phyloP scores from a whole-genome alignment of 345 rosid species.

The Eucalyptus melliodora region DNA sequence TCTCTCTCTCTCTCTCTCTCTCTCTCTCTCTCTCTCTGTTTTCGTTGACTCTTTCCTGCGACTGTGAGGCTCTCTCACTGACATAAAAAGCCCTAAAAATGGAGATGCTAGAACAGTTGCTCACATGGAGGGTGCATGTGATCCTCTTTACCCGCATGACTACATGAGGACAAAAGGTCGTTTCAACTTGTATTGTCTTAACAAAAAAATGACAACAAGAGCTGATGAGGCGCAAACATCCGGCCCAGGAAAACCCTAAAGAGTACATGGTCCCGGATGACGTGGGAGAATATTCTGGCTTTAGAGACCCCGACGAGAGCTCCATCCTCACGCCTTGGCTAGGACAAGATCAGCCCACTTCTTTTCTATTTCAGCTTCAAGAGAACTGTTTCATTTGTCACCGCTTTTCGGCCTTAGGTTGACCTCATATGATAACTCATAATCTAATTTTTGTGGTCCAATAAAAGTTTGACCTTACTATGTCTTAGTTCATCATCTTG shows the following conservation, averaged over 20 bases:
- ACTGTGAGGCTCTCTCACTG: background rate
- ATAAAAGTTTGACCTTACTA: background rate
- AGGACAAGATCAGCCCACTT: background rate
- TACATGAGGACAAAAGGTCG: background rate
- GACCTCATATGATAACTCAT: background rate
- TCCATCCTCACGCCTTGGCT: background rate
- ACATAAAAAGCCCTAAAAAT: background rate
- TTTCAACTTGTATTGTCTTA: background rate
- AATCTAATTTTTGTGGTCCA: background rate
- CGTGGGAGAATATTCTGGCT: background rate
- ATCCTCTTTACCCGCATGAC: background rate
- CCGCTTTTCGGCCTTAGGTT: background rate
- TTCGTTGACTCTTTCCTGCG: background rate
- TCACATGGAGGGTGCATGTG: background rate
- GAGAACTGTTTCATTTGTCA: background rate
- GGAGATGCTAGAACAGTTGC: background rate
- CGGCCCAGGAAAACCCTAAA: background rate
- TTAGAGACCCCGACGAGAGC: background rate
- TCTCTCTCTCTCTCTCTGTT: no score
- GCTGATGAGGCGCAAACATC: background rate
- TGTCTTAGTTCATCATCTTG: background rate
- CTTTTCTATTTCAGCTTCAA: background rate
- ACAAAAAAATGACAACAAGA: background rate
- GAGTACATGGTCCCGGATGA: background rate
- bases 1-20: no score